Evolutionary conservation across 148 eudicot genomes (phyloP).

Genomic region (Mesembryanthemum crystallinum): DNA sequence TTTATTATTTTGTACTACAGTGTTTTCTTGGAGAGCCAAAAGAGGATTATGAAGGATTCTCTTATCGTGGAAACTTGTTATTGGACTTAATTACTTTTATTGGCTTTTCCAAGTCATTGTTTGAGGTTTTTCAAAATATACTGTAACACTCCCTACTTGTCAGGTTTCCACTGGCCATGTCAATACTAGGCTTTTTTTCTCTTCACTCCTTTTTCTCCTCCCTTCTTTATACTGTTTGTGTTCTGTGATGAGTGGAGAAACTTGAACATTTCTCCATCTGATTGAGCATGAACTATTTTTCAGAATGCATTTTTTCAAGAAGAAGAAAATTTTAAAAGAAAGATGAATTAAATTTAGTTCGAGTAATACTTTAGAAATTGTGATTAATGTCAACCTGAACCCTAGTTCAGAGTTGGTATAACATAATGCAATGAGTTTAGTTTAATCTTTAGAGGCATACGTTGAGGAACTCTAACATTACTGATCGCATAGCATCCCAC

Average conservation of each 20-base stretch:
- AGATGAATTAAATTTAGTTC: too few species aligned
- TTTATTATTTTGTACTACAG: not conserved
- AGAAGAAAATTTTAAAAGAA: too few species aligned
- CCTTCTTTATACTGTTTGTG: not conserved
- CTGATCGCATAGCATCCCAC: too few species aligned
- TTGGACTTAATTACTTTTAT: constrained; percentile 22
- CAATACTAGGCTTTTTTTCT: not conserved
- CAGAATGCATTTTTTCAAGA: too few species aligned
- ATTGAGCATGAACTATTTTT: not conserved
- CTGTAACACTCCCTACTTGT: not conserved
- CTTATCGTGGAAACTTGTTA: constrained; percentile 20
- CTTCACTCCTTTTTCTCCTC: not conserved
- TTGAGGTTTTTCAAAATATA: not conserved
- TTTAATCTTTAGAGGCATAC: too few species aligned
- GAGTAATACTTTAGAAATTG: too few species aligned
- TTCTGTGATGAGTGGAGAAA: not conserved
- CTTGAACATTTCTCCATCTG: constrained; percentile 1
- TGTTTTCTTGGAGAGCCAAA: constrained; percentile 1
- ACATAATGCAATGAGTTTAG: too few species aligned
- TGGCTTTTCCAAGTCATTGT: constrained; percentile 3
- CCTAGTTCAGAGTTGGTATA: too few species aligned
- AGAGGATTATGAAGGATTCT: constrained; percentile 8
- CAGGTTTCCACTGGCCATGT: not conserved
- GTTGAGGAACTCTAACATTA: too few species aligned
- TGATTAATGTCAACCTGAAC: too few species aligned